Conservation (phyloP, 2,329 filamentous ascomycete genomes). For the Fonsecaea multimorphosa region DNA sequence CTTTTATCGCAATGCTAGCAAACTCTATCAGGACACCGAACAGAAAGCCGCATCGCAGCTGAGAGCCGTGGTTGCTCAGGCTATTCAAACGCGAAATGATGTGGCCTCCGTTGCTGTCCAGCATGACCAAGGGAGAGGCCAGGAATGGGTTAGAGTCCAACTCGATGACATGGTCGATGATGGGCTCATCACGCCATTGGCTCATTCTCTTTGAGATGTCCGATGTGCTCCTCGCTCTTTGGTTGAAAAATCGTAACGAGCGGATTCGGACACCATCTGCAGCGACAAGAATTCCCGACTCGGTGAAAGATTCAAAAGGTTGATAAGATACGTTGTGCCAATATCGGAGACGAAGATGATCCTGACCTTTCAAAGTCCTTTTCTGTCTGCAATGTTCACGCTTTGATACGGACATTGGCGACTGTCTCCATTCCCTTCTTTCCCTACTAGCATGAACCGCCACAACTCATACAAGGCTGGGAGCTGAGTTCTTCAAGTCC, state of each 20-base stretch:
- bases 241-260: background rate
- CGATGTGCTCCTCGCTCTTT: background rate
- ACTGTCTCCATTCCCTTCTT: background rate
- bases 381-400: background rate
- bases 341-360: background rate
- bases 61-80: slow-evolving; percentile 21
- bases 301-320: background rate
- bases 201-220: background rate
- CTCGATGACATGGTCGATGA: slow-evolving; percentile 39
- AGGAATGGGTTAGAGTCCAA: slow-evolving; percentile 33
- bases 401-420: background rate
- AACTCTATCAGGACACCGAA: slow-evolving; percentile 42
- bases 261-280: background rate
- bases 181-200: slow-evolving; percentile 25
- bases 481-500: background rate
- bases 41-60: slow-evolving; percentile 31
- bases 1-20: slow-evolving; percentile 61
- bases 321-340: background rate
- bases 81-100: slow-evolving; percentile 17
- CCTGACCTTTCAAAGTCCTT: background rate
- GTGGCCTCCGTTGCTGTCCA: slow-evolving; percentile 5
- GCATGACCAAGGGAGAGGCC: slow-evolving; percentile 9
- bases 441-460: background rate
- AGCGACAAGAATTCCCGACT: background rate
- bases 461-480: background rate